Evolutionary conservation across 495 filamentous ascomycete species (phyloP).

Genomic region (Immersiella caudata): DNA sequence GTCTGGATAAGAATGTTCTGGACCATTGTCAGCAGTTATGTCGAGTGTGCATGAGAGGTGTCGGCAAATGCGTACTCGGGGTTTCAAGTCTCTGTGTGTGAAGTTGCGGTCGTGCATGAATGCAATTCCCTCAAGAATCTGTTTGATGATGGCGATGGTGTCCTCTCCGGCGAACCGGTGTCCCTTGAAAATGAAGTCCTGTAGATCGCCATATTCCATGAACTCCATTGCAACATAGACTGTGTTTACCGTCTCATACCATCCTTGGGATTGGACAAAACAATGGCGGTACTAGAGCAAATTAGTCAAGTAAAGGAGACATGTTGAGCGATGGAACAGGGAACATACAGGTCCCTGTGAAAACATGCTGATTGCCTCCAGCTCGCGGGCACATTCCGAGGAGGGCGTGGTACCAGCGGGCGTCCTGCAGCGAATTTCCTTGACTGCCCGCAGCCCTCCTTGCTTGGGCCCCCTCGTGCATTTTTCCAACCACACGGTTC

Average conservation of each 20-base stretch:
- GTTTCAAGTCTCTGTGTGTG: neutral
- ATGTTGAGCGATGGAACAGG: no score
- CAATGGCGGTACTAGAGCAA: no score
- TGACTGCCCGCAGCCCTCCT: neutral
- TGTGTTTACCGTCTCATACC: neutral
- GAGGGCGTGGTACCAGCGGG: neutral
- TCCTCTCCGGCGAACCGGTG: neutral
- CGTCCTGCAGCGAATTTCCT: neutral
- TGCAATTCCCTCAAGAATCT: neutral
- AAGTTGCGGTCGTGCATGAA: neutral
- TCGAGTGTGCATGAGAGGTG: neutral
- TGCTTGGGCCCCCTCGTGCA: neutral
- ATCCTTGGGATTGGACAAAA: neutral
- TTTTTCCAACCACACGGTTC: neutral
- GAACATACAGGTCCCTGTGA: neutral
- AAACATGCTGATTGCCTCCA: neutral
- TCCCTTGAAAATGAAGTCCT: neutral
- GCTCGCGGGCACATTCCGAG: neutral
- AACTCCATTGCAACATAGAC: neutral
- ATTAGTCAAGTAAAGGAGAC: neutral
- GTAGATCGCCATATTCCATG: neutral
- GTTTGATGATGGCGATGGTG: neutral
- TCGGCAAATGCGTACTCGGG: neutral
- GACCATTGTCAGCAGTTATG: neutral
- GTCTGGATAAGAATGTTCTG: conserved; percentile 1